A percentile compares a stretch with the other conserved stretches of the same genome.
Evolutionary conservation across 192 early-diverging fungal genomes (phyloP).

Genomic region (Coemansia sp.): DNA sequence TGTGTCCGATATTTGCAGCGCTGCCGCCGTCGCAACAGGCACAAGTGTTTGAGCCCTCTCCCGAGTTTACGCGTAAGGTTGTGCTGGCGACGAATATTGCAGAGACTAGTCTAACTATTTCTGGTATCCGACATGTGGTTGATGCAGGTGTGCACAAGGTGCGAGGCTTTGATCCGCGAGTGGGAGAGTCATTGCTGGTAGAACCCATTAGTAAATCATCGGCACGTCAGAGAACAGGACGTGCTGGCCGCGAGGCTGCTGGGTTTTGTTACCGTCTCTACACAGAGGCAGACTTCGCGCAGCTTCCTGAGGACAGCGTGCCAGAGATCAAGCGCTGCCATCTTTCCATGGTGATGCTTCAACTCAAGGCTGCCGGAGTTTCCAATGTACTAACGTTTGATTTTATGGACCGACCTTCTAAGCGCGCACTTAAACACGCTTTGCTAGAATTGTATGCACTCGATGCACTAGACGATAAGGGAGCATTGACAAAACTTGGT

Average conservation of each 20-base stretch:
- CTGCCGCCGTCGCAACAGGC: conserved; percentile 87
- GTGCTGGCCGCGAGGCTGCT: conserved; percentile 95
- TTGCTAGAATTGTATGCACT: conserved; percentile 88
- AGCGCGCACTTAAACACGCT: conserved; percentile 73
- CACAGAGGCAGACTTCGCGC: conserved; percentile 75
- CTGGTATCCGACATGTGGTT: conserved; percentile 90
- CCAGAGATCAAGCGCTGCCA: conserved; percentile 97
- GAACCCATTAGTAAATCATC: conserved; percentile 89
- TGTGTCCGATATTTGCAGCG: conserved; percentile 92
- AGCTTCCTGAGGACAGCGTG: conserved; percentile 73
- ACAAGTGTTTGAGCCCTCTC: conserved; percentile 85
- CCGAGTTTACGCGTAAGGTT: conserved; percentile 82
- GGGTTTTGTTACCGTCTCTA: conserved; percentile 93
- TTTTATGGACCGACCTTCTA: conserved; percentile 90
- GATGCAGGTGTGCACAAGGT: conserved; percentile 93
- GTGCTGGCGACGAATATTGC: conserved; percentile 98
- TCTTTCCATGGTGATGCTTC: conserved; percentile 77
- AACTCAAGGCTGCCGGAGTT: conserved; percentile 90
- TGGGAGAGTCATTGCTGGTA: conserved; percentile 87
- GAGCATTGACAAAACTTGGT: conserved; percentile 74
- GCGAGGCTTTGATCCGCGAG: conserved; percentile 82
- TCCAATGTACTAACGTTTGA: conserved; percentile 88
- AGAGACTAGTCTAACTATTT: conserved; percentile 96
- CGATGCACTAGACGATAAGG: conserved; percentile 80
- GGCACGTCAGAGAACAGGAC: conserved; percentile 85